These are phyloP conservation scores for Neofusicoccum parvum DNA, from an alignment of 2,329 filamentous ascomycete genomes.

Conservation along the genomic window DNA sequence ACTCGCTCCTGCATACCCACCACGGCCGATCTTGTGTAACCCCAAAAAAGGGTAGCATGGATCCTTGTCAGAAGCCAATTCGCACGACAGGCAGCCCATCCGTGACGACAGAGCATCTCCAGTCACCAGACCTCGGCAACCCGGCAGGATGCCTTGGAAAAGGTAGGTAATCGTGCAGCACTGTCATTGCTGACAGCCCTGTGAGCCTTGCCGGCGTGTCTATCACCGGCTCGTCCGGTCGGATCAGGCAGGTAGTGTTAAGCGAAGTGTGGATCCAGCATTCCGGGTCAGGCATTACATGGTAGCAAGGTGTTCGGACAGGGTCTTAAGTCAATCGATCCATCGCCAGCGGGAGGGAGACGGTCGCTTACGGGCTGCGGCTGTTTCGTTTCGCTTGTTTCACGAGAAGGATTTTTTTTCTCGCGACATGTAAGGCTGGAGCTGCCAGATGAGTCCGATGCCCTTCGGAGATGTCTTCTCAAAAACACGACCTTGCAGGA, in stretches of 20 bases:
- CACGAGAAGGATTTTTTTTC: background rate
- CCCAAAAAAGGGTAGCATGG: background rate
- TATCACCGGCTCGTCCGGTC: background rate
- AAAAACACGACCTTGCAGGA: background rate
- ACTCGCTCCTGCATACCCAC: background rate
- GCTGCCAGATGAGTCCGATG: background rate
- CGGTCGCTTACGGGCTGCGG: background rate
- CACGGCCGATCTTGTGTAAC: background rate
- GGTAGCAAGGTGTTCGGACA: background rate
- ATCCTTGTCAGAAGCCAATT: background rate
- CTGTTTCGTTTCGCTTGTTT: background rate
- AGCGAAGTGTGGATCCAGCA: background rate
- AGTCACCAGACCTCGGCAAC: background rate
- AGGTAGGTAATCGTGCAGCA: background rate
- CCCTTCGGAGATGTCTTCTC: background rate
- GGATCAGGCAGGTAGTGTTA: conserved; percentile 11
- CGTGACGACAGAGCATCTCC: background rate
- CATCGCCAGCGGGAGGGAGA: background rate
- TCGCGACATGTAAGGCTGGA: background rate
- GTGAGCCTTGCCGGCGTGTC: background rate
- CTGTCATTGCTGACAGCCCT: background rate
- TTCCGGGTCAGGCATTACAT: background rate
- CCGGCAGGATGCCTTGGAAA: background rate
- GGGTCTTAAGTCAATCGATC: background rate
- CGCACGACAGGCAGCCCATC: background rate